Evolutionary conservation across 306 rosid species (phyloP).

Genomic region (Oxytropis ochrocephala): DNA sequence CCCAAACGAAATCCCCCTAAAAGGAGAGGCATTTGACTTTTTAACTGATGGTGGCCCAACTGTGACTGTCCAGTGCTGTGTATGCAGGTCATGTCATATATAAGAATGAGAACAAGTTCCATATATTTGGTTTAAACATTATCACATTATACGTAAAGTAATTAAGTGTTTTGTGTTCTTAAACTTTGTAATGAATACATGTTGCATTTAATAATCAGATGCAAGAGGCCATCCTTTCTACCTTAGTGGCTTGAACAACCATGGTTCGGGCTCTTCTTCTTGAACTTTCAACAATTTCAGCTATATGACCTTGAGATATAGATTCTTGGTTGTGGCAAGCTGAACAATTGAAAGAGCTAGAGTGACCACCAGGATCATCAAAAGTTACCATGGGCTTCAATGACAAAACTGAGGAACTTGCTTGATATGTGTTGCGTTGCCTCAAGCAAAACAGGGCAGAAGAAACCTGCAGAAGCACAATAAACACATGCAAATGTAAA

Average conservation of each 20-base stretch:
- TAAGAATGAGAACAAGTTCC: conserved; percentile 11
- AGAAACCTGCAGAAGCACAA: conserved; percentile 60
- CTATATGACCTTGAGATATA: conserved; percentile 61
- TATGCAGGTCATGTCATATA: background rate
- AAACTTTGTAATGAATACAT: background rate
- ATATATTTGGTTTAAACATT: background rate
- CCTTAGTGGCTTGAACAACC: conserved; percentile 81
- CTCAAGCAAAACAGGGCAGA: conserved; percentile 74
- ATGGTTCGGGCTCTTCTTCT: conserved; percentile 58
- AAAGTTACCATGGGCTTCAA: conserved; percentile 41
- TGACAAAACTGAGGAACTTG: conserved; percentile 41
- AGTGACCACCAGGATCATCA: conserved; percentile 50
- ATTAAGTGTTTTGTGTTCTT: conserved; percentile 2
- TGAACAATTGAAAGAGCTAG: conserved; percentile 46
- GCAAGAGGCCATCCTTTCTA: conserved; percentile 21
- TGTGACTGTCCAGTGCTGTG: conserved; percentile 13
- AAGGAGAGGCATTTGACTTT: conserved; percentile 4
- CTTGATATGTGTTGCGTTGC: conserved; percentile 80
- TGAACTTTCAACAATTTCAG: conserved; percentile 84
- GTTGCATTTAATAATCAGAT: conserved; percentile 13
- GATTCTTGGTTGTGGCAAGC: conserved; percentile 52
- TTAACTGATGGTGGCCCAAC: conserved; percentile 11
- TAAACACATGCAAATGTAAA: conserved; percentile 22
- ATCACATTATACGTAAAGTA: background rate
- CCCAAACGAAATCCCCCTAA: conserved; percentile 9